A percentile compares a stretch with the other conserved stretches of the same genome.
phyloP scores from a whole-genome alignment of 306 rosid genomes.

The Malus orientalis region DNA sequence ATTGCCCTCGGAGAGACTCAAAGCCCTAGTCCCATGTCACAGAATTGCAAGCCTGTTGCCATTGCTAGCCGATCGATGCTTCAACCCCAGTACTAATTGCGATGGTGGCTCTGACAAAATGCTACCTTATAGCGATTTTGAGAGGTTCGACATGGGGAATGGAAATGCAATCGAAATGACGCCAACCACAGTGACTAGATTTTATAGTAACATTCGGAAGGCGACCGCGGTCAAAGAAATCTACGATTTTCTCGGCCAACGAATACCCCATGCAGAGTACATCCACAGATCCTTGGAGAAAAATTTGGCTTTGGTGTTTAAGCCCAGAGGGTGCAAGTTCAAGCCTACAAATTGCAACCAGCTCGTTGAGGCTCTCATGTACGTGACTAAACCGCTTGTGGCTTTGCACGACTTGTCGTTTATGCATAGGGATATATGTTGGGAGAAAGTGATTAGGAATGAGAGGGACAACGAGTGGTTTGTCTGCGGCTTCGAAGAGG shows the following conservation, averaged over 20 bases:
- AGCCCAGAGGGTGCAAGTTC: slow-evolving; percentile 58
- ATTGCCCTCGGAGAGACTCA: slow-evolving; percentile 48
- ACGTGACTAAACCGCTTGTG: slow-evolving; percentile 75
- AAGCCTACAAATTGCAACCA: slow-evolving; percentile 50
- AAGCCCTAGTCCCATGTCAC: slow-evolving; percentile 60
- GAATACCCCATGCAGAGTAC: slow-evolving; percentile 77
- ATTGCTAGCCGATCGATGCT: slow-evolving; percentile 49
- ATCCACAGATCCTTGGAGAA: slow-evolving; percentile 29
- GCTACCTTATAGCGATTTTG: slow-evolving; percentile 61
- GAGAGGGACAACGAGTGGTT: slow-evolving; percentile 65
- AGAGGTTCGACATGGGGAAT: slow-evolving; percentile 40
- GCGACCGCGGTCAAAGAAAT: slow-evolving; percentile 68
- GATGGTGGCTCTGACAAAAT: background rate
- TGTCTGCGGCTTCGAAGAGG: slow-evolving; percentile 72
- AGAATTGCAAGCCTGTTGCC: slow-evolving; percentile 49
- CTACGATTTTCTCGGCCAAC: slow-evolving; percentile 64
- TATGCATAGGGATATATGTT: slow-evolving; percentile 76
- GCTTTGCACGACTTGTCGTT: slow-evolving; percentile 84
- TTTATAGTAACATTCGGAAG: slow-evolving; percentile 40
- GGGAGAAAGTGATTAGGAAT: slow-evolving; percentile 73
- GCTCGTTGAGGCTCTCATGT: slow-evolving; percentile 64
- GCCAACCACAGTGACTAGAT: slow-evolving; percentile 56
- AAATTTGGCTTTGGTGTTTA: slow-evolving; percentile 44
- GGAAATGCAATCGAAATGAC: slow-evolving; percentile 57
- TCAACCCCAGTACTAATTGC: background rate